phyloP scores from a whole-genome alignment of 257 asterid species.

The Ocimum tenuiflorum region DNA sequence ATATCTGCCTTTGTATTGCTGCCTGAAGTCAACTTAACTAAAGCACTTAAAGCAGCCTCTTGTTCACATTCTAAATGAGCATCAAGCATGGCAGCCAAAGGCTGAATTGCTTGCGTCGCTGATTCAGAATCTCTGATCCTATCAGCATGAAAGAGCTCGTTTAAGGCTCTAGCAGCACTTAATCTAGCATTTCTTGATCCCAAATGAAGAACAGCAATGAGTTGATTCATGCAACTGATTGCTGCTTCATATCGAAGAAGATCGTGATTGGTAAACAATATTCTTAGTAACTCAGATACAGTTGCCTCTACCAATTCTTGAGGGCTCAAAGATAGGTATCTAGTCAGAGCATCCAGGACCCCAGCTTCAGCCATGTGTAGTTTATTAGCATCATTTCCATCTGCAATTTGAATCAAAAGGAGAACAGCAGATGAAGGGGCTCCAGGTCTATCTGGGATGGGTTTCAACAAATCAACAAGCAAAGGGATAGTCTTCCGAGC shows the following conservation, averaged over 20 bases:
- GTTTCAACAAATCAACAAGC: conserved; percentile 78
- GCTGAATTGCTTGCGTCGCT: conserved; percentile 70
- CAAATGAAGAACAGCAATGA: conserved; percentile 81
- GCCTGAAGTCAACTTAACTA: conserved; percentile 59
- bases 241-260: conserved; percentile 56
- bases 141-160: conserved; percentile 61
- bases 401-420: conserved; percentile 65
- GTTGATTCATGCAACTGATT: conserved; percentile 59
- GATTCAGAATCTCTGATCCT: conserved; percentile 60
- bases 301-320: conserved; percentile 74
- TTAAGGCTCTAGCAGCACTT: conserved; percentile 69
- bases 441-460: conserved; percentile 77
- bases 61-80: conserved; percentile 53
- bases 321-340: conserved; percentile 79
- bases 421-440: conserved; percentile 69
- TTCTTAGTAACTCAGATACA: conserved; percentile 60
- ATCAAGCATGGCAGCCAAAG: conserved; percentile 70
- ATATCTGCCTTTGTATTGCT: conserved; percentile 45
- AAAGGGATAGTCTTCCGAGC: conserved; percentile 66
- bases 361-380: conserved; percentile 85
- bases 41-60: conserved; percentile 59
- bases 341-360: conserved; percentile 63
- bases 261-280: conserved; percentile 57
- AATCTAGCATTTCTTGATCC: conserved; percentile 76
- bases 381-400: conserved; percentile 64